A percentile compares a stretch with the other conserved stretches of the same genome.
These are phyloP conservation scores for Phytomonas sp. DNA, from an alignment of 208 protist genomes.

Conservation along the genomic window DNA sequence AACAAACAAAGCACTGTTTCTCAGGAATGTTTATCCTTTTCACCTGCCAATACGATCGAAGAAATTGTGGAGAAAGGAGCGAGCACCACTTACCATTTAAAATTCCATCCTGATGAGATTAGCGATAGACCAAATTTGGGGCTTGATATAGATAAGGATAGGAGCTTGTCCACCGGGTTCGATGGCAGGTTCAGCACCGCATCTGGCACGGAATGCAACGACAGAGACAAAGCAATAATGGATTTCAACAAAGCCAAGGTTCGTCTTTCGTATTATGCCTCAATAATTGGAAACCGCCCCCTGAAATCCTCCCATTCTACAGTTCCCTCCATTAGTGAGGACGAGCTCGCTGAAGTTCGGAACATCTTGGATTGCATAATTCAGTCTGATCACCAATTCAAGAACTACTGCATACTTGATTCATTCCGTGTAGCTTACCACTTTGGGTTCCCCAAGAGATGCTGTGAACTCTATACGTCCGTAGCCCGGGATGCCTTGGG, in stretches of 20 bases:
- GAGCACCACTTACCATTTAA: not conserved
- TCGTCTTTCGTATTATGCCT: not conserved
- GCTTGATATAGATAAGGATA: not conserved
- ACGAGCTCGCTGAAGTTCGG: conserved; percentile 4
- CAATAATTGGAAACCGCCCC: not conserved
- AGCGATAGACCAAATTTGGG: not conserved
- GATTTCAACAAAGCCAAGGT: not conserved
- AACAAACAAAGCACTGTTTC: not conserved
- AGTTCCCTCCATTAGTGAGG: not conserved
- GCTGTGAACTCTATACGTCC: conserved; percentile 5
- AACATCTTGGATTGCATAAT: not conserved
- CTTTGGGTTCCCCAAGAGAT: conserved; percentile 2
- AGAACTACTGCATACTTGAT: conserved; percentile 7
- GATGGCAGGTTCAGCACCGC: not conserved
- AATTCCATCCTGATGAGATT: not conserved
- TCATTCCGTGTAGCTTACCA: conserved; percentile 2
- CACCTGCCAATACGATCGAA: not conserved
- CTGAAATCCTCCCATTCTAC: not conserved
- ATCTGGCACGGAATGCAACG: not conserved
- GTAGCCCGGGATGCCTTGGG: not conserved
- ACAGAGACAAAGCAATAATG: not conserved
- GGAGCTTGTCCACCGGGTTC: not conserved
- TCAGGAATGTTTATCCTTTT: not conserved
- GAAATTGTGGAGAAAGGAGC: not conserved
- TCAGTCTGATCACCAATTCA: not conserved